Evolutionary conservation across 1,139 yeast species (phyloP).

Genomic region (Ogataea hybrid): DNA sequence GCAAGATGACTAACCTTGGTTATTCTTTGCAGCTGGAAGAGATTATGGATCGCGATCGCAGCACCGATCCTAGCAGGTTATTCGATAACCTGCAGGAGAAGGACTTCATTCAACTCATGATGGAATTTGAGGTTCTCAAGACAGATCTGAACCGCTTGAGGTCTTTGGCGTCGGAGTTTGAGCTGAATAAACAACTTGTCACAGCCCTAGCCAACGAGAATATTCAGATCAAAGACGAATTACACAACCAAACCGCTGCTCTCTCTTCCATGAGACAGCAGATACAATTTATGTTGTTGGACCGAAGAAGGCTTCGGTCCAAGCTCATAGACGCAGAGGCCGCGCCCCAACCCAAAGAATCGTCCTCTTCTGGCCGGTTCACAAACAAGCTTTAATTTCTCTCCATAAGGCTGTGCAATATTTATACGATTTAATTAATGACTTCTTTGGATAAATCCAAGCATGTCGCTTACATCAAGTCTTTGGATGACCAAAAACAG

Average conservation of each 20-base stretch:
- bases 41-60: constrained; percentile 25
- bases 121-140: constrained; percentile 39
- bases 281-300: constrained; percentile 46
- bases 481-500: constrained; percentile 47
- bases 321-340: constrained; percentile 1
- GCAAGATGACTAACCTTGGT: constrained; percentile 52
- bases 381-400: constrained; percentile 16
- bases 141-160: constrained; percentile 44
- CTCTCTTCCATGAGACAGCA: constrained; percentile 51
- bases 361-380: constrained; percentile 11
- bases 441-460: constrained; percentile 33
- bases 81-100: constrained; percentile 20
- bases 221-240: constrained; percentile 47
- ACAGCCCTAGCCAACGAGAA: constrained; percentile 43
- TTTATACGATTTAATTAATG: background rate
- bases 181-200: constrained; percentile 40
- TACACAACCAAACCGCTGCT: constrained; percentile 45
- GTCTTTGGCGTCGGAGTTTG: constrained; percentile 32
- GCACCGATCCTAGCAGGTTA: constrained; percentile 28
- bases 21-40: constrained; percentile 48
- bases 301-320: constrained; percentile 33
- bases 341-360: constrained; percentile 12
- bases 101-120: constrained; percentile 23
- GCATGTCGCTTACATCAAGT: constrained; percentile 52
- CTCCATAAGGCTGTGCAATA: background rate